phyloP scores from a whole-genome alignment of 345 rosid genomes.

The Euphorbia lathyris region DNA sequence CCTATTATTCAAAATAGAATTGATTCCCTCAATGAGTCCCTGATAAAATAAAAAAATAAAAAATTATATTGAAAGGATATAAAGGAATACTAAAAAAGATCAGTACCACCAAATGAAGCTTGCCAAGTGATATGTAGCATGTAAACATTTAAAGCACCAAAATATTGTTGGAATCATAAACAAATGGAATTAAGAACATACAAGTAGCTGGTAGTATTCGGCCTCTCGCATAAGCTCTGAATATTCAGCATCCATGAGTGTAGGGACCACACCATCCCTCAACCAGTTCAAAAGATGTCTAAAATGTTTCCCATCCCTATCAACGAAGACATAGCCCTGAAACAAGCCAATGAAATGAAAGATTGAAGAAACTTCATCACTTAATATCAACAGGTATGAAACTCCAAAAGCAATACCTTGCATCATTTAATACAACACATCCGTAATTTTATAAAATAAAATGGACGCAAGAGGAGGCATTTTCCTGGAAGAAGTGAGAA shows the following conservation, averaged over 20 bases:
- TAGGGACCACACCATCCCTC: conserved; percentile 83
- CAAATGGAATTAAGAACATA: conserved; percentile 30
- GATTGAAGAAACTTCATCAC: conserved; percentile 8
- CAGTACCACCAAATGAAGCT: background rate
- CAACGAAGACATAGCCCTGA: conserved; percentile 84
- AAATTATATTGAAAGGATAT: background rate
- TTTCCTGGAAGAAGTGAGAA: background rate
- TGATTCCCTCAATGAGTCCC: conserved; percentile 69
- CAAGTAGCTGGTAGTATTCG: conserved; percentile 82
- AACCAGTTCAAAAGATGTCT: conserved; percentile 89
- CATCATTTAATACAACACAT: background rate
- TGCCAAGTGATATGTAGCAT: background rate
- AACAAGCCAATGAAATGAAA: conserved; percentile 20
- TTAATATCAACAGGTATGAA: background rate
- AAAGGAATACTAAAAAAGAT: background rate
- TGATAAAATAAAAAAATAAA: conserved; percentile 25
- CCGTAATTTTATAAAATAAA: background rate
- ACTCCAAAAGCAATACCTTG: conserved; percentile 6
- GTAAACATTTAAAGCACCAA: background rate
- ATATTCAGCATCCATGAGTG: conserved; percentile 53
- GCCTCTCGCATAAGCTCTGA: conserved; percentile 77
- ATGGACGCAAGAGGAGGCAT: background rate
- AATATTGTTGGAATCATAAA: background rate
- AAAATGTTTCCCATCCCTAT: conserved; percentile 84
- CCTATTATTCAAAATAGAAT: conserved; percentile 38